Evolutionary conservation across 768 basidiomycete species (phyloP).

Genomic region (Mycena pura): DNA sequence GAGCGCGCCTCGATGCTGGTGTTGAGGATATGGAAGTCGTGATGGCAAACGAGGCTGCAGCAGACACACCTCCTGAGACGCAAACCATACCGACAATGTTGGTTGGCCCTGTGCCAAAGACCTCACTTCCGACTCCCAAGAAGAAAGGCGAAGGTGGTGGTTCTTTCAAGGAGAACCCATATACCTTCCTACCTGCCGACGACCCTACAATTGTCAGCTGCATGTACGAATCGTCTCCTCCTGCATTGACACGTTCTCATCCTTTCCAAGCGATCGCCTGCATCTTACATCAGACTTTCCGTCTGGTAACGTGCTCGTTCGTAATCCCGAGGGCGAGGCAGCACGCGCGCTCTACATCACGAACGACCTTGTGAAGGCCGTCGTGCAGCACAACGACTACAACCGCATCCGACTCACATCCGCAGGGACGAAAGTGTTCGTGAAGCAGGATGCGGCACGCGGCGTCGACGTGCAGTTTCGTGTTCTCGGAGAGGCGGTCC

Average conservation of each 20-base stretch:
- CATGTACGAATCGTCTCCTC: conserved; percentile 59
- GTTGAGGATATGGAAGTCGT: conserved; percentile 27
- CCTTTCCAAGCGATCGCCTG: conserved; percentile 65
- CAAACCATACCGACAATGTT: too few species aligned
- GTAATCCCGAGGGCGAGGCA: conserved; percentile 71
- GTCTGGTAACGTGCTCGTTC: conserved; percentile 77
- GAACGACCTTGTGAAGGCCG: conserved; percentile 82
- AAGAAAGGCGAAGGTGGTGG: conserved; percentile 37
- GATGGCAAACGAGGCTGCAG: not conserved
- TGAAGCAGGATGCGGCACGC: conserved; percentile 82
- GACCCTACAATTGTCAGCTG: conserved; percentile 75
- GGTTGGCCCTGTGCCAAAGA: too few species aligned
- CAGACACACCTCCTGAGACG: not conserved
- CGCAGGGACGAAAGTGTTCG: conserved; percentile 93
- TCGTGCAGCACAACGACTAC: conserved; percentile 84
- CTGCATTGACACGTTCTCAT: not conserved
- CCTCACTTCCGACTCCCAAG: conserved; percentile 28
- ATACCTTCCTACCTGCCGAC: conserved; percentile 75
- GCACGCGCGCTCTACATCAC: conserved; percentile 87
- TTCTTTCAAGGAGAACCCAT: conserved; percentile 89
- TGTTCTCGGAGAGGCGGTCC: conserved; percentile 84
- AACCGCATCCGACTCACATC: conserved; percentile 85
- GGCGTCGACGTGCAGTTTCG: conserved; percentile 70
- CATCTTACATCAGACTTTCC: conserved; percentile 78
- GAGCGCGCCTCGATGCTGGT: conserved; percentile 48